These are phyloP conservation scores for Fusarium pseudoanthophilum DNA, from an alignment of 2,329 filamentous ascomycete species.

Conservation along the genomic window DNA sequence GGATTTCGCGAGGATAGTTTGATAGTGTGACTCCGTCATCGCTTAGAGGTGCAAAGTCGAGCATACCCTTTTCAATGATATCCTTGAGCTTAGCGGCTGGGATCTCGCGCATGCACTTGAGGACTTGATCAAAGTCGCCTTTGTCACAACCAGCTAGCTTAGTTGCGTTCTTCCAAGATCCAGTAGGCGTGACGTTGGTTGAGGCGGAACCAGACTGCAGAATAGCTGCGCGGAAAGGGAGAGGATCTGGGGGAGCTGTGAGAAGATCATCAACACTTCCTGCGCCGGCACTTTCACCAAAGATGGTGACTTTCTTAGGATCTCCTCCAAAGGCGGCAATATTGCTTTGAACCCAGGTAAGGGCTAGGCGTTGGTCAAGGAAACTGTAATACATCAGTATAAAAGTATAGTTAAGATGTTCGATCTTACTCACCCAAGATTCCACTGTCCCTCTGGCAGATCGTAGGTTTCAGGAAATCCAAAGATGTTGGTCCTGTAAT, in stretches of 20 bases:
- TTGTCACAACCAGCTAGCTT: constrained; percentile 20
- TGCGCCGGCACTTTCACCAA: constrained; percentile 64
- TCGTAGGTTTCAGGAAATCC: constrained; percentile 52
- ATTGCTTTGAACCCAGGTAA: constrained; percentile 62
- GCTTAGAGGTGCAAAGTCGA: constrained; percentile 35
- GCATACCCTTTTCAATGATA: constrained; percentile 23
- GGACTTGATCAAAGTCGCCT: neutral
- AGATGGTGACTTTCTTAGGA: constrained; percentile 58
- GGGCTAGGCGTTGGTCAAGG: constrained; percentile 56
- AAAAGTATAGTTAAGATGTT: fast-evolving
- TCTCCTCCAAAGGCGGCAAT: constrained; percentile 61
- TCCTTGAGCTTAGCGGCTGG: constrained; percentile 31
- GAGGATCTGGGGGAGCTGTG: constrained; percentile 40
- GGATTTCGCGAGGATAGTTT: constrained; percentile 20
- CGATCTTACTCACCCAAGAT: constrained; percentile 33
- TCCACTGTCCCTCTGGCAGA: constrained; percentile 28
- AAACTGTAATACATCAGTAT: neutral
- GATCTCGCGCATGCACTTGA: constrained; percentile 42
- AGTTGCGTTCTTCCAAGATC: constrained; percentile 32
- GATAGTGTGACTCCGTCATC: constrained; percentile 41
- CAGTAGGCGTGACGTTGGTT: neutral
- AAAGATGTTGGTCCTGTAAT: constrained; percentile 57
- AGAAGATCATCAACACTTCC: constrained; percentile 61
- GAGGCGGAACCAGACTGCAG: constrained; percentile 40
- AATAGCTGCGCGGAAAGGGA: constrained; percentile 46